These are phyloP conservation scores for Alternaria longipes DNA, from an alignment of 2,329 filamentous ascomycete genomes.

Conservation along the genomic window DNA sequence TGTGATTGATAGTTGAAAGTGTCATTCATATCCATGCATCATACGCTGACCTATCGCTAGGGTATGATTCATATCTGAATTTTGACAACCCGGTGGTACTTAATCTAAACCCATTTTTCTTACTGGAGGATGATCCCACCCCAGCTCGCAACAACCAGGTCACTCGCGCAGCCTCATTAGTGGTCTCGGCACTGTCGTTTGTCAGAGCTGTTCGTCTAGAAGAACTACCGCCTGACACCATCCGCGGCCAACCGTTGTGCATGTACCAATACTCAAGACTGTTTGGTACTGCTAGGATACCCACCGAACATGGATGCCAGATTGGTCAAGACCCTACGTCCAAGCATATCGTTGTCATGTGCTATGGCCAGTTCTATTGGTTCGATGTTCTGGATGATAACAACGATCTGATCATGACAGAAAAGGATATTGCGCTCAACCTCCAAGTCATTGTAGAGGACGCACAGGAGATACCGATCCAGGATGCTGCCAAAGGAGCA, in stretches of 20 bases:
- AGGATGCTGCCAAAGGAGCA: constrained; percentile 94
- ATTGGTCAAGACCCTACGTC: constrained; percentile 95
- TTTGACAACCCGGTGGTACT: constrained; percentile 97
- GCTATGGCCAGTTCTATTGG: constrained; percentile 97
- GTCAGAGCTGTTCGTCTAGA: constrained; percentile 92
- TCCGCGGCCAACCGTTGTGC: constrained; percentile 85
- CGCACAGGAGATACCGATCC: constrained; percentile 86
- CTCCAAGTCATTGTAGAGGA: constrained; percentile 92
- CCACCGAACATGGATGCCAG: constrained; percentile 92
- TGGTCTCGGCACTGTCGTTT: constrained; percentile 89
- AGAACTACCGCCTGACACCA: constrained; percentile 86
- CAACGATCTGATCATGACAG: constrained; percentile 94
- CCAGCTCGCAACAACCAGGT: constrained; percentile 97
- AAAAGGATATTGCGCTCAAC: constrained; percentile 91
- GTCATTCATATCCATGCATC: constrained; percentile 15
- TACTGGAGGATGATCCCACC: constrained; percentile 96
- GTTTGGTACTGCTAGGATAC: constrained; percentile 93
- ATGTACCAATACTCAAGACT: constrained; percentile 98
- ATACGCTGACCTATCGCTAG: constrained; percentile 58
- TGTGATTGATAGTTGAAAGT: constrained; percentile 12
- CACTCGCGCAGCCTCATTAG: constrained; percentile 89
- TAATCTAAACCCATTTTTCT: constrained; percentile 97
- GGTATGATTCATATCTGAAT: constrained; percentile 99
- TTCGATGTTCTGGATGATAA: constrained; percentile 97
- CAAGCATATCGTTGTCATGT: constrained; percentile 92